Percentiles rank a stretch among this genome's conserved stretches.
These are phyloP conservation scores for Ophiognomonia clavigignenti-juglandacearum DNA, from an alignment of 2,329 filamentous ascomycete species.

Conservation along the genomic window DNA sequence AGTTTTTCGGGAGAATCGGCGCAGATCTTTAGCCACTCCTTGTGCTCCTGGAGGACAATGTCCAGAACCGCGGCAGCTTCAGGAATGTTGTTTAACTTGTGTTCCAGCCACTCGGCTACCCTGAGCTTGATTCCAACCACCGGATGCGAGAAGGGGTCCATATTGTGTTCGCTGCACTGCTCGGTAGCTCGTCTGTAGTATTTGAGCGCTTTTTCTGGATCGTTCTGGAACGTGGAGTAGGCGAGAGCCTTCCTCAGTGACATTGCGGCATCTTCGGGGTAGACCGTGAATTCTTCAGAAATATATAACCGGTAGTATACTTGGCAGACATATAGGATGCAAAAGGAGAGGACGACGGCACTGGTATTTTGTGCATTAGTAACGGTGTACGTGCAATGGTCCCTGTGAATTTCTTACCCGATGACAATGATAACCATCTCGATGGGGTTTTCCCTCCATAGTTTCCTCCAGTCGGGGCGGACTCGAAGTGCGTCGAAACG, in stretches of 20 bases:
- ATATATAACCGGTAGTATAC: constrained; percentile 54
- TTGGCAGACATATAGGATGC: constrained; percentile 38
- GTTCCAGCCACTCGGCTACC: constrained; percentile 71
- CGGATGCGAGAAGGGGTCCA: constrained; percentile 89
- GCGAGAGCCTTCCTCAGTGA: constrained; percentile 81
- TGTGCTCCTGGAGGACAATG: constrained; percentile 66
- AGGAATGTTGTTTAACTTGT: constrained; percentile 61
- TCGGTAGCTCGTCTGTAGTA: constrained; percentile 78
- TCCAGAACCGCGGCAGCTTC: constrained; percentile 75
- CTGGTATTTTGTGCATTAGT: constrained; percentile 29
- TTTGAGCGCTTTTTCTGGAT: constrained; percentile 72
- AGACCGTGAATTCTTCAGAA: constrained; percentile 49
- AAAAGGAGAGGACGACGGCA: constrained; percentile 27
- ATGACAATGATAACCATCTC: constrained; percentile 38
- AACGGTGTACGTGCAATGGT: constrained; percentile 21
- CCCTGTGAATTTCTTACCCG: constrained; percentile 27
- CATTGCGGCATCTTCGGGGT: constrained; percentile 67
- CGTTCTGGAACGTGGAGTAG: constrained; percentile 72
- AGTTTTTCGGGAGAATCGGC: constrained; percentile 38
- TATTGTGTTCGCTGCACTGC: constrained; percentile 64
- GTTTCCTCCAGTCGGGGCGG: too few relatives aligned
- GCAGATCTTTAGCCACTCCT: constrained; percentile 53
- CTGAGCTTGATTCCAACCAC: constrained; percentile 85
- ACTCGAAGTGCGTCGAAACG: too few relatives aligned
- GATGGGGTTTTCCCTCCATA: constrained; percentile 38